phyloP scores from a whole-genome alignment of 1,284 basidiomycete species.

The Porogramme epimiltina region DNA sequence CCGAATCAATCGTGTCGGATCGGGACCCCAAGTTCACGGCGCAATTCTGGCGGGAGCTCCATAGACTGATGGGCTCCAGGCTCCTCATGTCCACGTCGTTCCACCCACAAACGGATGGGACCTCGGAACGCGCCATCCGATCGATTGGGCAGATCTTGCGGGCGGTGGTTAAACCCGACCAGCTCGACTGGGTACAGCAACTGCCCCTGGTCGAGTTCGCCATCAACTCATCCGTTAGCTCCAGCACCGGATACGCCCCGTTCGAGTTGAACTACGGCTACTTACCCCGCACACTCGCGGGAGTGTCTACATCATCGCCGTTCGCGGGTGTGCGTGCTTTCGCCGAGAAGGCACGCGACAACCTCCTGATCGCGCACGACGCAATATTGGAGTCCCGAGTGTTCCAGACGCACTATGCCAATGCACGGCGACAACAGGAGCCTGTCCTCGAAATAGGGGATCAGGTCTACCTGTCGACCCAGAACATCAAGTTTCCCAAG shows the following conservation, averaged over 20 bases:
- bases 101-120: slow-evolving; percentile 39
- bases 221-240: slow-evolving; percentile 33
- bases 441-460: slow-evolving; percentile 20
- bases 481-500: slow-evolving; percentile 37
- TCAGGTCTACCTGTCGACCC: slow-evolving; percentile 35
- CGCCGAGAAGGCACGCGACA: slow-evolving; percentile 14
- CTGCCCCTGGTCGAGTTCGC: slow-evolving; percentile 37
- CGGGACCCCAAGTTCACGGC: slow-evolving; percentile 30
- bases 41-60: slow-evolving; percentile 30
- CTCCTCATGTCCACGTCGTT: slow-evolving; percentile 33
- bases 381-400: slow-evolving; percentile 27
- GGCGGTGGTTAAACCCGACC: slow-evolving; percentile 28
- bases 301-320: slow-evolving; percentile 12
- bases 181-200: slow-evolving; percentile 36
- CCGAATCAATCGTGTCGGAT: slow-evolving; percentile 27
- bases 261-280: slow-evolving; percentile 40
- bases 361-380: slow-evolving; percentile 28
- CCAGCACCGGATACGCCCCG: slow-evolving; percentile 35
- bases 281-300: slow-evolving; percentile 28
- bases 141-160: slow-evolving; percentile 31
- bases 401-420: slow-evolving; percentile 27
- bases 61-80: slow-evolving; percentile 27
- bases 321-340: slow-evolving; percentile 26
- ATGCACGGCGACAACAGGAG: slow-evolving; percentile 23
- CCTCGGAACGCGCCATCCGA: slow-evolving; percentile 32